A percentile compares a stretch with the other conserved stretches of the same genome.
Evolutionary conservation across 2,329 filamentous ascomycete genomes (phyloP).

Genomic region (Sarocladium strictum): DNA sequence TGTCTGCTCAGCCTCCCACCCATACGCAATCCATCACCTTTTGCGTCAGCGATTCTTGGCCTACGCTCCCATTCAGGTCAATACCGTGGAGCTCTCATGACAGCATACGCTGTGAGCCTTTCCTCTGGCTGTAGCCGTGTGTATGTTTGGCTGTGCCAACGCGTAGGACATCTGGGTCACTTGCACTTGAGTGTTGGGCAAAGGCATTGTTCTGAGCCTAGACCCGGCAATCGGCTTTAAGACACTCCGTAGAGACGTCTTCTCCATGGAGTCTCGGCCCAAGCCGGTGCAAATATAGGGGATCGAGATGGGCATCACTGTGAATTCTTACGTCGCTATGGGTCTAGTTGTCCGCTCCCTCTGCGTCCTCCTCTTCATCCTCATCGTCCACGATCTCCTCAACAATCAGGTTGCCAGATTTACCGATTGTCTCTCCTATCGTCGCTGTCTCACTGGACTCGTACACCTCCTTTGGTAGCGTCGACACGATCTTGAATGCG

Average conservation of each 20-base stretch:
- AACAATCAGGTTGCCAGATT: constrained; percentile 83
- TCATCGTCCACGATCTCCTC: constrained; percentile 47
- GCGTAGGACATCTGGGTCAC: too few relatives aligned
- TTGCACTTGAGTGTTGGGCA: too few relatives aligned
- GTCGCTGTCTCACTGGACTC: constrained; percentile 60
- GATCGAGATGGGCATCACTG: too few relatives aligned
- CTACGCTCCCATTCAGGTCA: neutral
- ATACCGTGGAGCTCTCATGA: constrained; percentile 13
- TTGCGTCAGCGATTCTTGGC: constrained; percentile 3
- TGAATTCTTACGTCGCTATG: too few relatives aligned
- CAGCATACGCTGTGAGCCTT: too few relatives aligned
- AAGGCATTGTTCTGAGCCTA: too few relatives aligned
- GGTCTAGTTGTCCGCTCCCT: neutral
- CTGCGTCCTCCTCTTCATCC: constrained; percentile 20
- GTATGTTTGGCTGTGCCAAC: too few relatives aligned
- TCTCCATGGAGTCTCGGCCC: too few relatives aligned
- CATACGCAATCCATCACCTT: constrained; percentile 2
- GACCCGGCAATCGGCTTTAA: too few relatives aligned
- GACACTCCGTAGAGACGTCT: too few relatives aligned
- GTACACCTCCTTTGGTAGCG: constrained; percentile 79
- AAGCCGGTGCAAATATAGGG: too few relatives aligned
- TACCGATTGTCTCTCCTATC: constrained; percentile 68
- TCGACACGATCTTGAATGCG: constrained; percentile 76
- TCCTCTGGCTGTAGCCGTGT: too few relatives aligned
- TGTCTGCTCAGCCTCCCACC: neutral